These are phyloP conservation scores for Sporothrix pseudoabietina DNA, from an alignment of 2,329 filamentous ascomycete genomes.

Conservation along the genomic window DNA sequence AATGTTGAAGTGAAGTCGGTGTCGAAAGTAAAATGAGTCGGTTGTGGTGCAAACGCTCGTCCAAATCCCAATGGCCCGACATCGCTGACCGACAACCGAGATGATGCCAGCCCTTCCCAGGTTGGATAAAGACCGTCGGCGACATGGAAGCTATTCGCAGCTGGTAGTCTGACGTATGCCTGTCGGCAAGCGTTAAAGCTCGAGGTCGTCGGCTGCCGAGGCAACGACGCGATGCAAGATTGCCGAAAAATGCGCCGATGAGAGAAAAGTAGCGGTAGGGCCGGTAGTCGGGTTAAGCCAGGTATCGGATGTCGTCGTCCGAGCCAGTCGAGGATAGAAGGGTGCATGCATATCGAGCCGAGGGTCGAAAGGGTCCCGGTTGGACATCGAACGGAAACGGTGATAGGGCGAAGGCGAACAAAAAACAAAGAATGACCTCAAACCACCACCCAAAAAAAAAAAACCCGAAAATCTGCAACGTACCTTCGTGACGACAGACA, in stretches of 20 bases:
- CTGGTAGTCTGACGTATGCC: neutral
- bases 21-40: neutral
- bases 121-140: neutral
- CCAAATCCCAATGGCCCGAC: neutral
- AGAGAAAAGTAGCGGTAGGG: neutral
- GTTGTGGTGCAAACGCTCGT: neutral
- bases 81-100: neutral
- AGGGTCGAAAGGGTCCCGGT: neutral
- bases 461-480: constrained; percentile 38
- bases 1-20: neutral
- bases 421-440: neutral
- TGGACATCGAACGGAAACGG: neutral
- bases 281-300: neutral
- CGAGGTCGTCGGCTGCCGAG: neutral
- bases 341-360: constrained; percentile 1
- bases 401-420: neutral
- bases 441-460: neutral
- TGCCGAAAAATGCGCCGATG: neutral
- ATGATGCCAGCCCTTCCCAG: neutral
- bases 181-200: neutral
- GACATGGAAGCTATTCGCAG: neutral
- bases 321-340: neutral
- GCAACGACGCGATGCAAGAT: constrained; percentile 2
- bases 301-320: neutral
- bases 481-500: constrained; percentile 66